phyloP scores from a whole-genome alignment of 2,329 filamentous ascomycete species.

The Arthrobotrys iridis region DNA sequence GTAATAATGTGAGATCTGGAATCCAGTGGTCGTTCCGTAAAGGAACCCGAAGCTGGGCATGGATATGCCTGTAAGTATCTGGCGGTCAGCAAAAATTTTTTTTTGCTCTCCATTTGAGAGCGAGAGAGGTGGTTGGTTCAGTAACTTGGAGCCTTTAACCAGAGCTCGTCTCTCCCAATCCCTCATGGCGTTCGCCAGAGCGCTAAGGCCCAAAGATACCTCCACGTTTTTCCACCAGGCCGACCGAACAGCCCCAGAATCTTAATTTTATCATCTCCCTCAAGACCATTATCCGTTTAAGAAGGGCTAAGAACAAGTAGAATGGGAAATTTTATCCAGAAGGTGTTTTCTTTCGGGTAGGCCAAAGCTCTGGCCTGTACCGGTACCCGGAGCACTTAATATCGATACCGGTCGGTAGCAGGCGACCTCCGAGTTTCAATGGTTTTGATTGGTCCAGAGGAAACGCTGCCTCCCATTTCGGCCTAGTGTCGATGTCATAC shows the following conservation, averaged over 20 bases:
- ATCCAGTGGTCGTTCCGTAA: constrained; percentile 8
- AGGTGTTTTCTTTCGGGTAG: not conserved
- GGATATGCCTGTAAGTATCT: not conserved
- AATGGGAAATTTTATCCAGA: not conserved
- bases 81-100: not conserved
- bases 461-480: not conserved
- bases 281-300: not conserved
- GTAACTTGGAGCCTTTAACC: not conserved
- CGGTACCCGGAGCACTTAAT: constrained; percentile 28
- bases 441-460: not conserved
- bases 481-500: constrained; percentile 48
- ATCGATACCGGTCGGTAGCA: constrained; percentile 43
- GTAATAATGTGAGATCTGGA: constrained; percentile 28
- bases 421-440: constrained; percentile 7
- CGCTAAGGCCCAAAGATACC: not conserved
- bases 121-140: not conserved
- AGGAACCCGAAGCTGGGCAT: constrained; percentile 10
- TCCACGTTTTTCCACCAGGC: not conserved
- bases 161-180: not conserved
- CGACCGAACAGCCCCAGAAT: not conserved
- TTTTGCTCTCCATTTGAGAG: not conserved
- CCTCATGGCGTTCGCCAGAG: not conserved
- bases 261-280: not conserved
- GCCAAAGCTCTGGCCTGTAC: constrained; percentile 7
- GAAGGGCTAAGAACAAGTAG: not conserved